Evolutionary conservation across 257 asterid species (phyloP).

Genomic region (Plectranthus barbatus): DNA sequence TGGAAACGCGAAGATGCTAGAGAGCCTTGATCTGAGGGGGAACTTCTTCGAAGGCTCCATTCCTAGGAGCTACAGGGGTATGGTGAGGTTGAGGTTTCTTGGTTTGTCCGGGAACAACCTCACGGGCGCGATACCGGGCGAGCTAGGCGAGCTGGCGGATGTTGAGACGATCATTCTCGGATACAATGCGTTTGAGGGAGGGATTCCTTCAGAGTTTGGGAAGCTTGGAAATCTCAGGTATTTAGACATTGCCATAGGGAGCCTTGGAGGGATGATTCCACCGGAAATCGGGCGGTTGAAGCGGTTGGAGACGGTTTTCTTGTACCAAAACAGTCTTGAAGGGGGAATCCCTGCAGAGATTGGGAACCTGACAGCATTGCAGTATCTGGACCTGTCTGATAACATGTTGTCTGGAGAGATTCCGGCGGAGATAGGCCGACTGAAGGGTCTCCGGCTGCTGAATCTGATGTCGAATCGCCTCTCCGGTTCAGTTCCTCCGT

Average conservation of each 20-base stretch:
- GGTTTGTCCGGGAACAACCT: conserved; percentile 57
- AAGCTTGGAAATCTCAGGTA: conserved; percentile 25
- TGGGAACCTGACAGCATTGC: conserved; percentile 19
- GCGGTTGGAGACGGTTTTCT: conserved; percentile 15
- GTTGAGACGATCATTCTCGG: conserved; percentile 31
- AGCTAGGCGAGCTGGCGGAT: conserved; percentile 21
- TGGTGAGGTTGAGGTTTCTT: conserved; percentile 48
- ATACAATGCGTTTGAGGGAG: conserved; percentile 29
- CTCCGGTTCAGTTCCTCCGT: conserved; percentile 23
- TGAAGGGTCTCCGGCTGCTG: conserved; percentile 25
- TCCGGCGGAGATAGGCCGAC: conserved; percentile 17
- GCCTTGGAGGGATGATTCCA: conserved; percentile 29
- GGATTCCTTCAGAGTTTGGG: conserved; percentile 28
- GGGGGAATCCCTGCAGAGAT: conserved; percentile 26
- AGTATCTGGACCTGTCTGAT: conserved; percentile 27
- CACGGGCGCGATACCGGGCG: conserved; percentile 24
- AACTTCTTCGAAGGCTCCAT: conserved; percentile 63
- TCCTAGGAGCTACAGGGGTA: conserved; percentile 41
- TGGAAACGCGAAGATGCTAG: conserved; percentile 40
- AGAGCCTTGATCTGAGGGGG: conserved; percentile 68
- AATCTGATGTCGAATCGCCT: conserved; percentile 32
- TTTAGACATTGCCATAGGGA: conserved; percentile 30
- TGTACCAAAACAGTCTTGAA: conserved; percentile 31
- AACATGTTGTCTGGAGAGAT: conserved; percentile 35
- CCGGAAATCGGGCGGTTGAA: conserved; percentile 20